Conservation (phyloP, 768 basidiomycete species). For the Chalciporus piperatus region DNA sequence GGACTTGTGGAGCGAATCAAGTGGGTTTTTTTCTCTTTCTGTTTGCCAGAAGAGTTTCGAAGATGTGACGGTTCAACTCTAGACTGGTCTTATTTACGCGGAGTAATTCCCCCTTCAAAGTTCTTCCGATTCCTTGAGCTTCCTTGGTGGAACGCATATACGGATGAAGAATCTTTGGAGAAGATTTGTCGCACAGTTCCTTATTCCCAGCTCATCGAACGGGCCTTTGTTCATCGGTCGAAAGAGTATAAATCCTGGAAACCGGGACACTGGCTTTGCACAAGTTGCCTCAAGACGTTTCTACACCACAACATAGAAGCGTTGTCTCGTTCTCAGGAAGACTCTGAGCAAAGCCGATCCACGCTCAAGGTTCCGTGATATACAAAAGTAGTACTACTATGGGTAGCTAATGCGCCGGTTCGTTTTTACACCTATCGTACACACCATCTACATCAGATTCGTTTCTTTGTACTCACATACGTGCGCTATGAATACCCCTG, state of each 20-base stretch:
- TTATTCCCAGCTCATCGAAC: slow-evolving; percentile 6
- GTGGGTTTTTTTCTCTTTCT: not conserved
- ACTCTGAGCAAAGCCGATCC: not conserved
- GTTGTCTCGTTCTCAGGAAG: not conserved
- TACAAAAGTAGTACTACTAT: too few relatives aligned
- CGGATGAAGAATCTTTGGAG: not conserved
- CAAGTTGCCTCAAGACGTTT: slow-evolving; percentile 6
- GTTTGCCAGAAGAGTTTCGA: not conserved
- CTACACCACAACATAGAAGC: slow-evolving; percentile 9
- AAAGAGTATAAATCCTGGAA: slow-evolving; percentile 6
- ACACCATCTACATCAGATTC: not conserved
- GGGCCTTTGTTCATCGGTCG: slow-evolving; percentile 4
- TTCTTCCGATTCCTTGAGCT: slow-evolving; percentile 12
- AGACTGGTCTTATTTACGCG: slow-evolving; percentile 20
- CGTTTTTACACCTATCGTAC: not conserved
- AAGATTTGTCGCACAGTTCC: slow-evolving; percentile 6
- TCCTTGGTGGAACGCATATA: slow-evolving; percentile 16
- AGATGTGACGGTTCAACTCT: not conserved
- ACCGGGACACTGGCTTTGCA: slow-evolving; percentile 13
- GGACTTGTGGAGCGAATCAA: slow-evolving; percentile 11
- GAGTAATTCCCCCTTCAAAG: slow-evolving; percentile 9
- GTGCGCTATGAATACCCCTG: not conserved
- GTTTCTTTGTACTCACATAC: not conserved
- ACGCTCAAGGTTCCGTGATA: too few relatives aligned
- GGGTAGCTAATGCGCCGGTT: not conserved